Evolutionary conservation across 169 alveolate species (phyloP), one percentile per base, ranked within the genome.

Genomic region (Theileria equi): DNA sequence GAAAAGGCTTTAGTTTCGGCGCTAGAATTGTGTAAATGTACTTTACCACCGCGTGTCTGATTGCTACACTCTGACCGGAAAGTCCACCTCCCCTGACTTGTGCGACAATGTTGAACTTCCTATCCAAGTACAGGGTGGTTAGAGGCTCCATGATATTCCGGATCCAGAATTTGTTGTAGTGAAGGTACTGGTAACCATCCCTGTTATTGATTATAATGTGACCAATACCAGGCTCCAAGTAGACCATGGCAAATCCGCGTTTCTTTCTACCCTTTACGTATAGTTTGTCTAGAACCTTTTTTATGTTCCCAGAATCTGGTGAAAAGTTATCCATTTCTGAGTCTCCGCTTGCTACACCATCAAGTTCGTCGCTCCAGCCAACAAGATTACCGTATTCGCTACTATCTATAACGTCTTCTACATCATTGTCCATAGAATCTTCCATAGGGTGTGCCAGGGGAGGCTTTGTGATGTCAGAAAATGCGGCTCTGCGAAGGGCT

Each of bases 131-230:
- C 29, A 85, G 62, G 55, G 57, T 57, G 26, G 78, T 57, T 36
- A 85, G 28, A 0, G 91, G 91, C 49, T 84, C 84, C 45, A 85
- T 79, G 23, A 85, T 80, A 59, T 80, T 82, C 54, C 80, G 55
- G 35, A 85, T 36, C 48, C 84, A 61, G 21, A 72, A 62, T 60
- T 76, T 69, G 55, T 76, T 70, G 62, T 85, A 85, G 44, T 67
- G 80, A 26, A 80, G 68, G 65, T 85, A 85, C 49, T 85, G 91
- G 80, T 85, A 85, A 2, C 91, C 91, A 48, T 85, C 91, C 38
- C 89, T 47, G 57, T 80, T 76, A 53, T 85, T 85, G 47, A 85
- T 85, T 49, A 80, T 80, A 32, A 85, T 71, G 50, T 85, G 71
- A 17, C 88, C 88, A 63, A 80, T 85, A 16, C 91, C 91, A n/a